Evolutionary conservation across 108 stramenopile genomes (phyloP), one percentile per base, ranked within the genome.

Genomic region (Skeletonema costatum): DNA sequence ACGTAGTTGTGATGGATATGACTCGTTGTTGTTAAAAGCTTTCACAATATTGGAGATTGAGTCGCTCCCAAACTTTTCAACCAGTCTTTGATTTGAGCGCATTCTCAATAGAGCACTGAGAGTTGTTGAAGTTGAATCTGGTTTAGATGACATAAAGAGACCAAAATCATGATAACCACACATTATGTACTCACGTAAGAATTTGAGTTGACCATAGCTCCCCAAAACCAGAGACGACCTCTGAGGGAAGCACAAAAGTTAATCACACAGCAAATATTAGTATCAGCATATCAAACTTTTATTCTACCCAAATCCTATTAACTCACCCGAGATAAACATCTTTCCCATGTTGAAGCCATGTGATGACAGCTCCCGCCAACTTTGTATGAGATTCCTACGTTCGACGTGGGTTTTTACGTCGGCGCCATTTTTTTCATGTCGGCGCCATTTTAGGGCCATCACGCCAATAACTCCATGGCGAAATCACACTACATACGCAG

Each of bases 181-280:
- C 5, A 36, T 36, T 36, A 36, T 6, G 35, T 25, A 25, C 25
- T 25, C 35, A 36, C n/a, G 80, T 67, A 62, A 95, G 61, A 64
- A 94, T 91, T 66, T 89, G 90, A 4, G 93, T 85, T 31, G 89
- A 90, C 97, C 97, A 97, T 16, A 89, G 68, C 73, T 97, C 97
- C 1, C 97, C 97, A 78, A 90, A 95, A 17, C 97, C 95, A 58
- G 82, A 82, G 30, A 93, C 92, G 19, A 93, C 66, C 74, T 90
- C 88, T 66, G 21, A 38, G 4, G 12, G 21, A 32, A 2, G 39
- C 11, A 41, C 10, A 17, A 1, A 17, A 44, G 36, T 25, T 66
- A n/a, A 5, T 19, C 33, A 5, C 32, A 6, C 14, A 42, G 33
- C 21, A 14, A 66, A 39, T 66, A 14, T 38, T 39, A 38, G 36